Conservation (phyloP, 495 filamentous ascomycete species). For the Friedmanniomyces simplex region DNA sequence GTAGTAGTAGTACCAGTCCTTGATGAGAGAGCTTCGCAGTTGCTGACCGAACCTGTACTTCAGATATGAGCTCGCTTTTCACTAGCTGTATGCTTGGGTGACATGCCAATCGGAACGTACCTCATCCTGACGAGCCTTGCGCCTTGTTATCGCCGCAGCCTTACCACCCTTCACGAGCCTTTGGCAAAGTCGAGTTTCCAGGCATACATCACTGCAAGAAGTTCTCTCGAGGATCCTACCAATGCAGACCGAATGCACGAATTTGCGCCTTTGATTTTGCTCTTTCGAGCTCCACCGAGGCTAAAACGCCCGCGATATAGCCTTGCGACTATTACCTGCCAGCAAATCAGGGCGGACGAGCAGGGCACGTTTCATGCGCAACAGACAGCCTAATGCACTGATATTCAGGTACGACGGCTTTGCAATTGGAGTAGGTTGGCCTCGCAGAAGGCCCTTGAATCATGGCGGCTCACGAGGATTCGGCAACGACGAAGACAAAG, state of each 20-base stretch:
- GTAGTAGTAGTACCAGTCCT: conserved; percentile 94
- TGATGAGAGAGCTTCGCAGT: conserved; percentile 82
- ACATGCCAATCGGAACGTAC: no score
- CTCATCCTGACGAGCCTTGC: background rate
- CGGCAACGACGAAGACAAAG: background rate
- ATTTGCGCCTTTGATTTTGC: no score
- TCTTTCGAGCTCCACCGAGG: background rate
- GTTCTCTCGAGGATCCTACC: background rate
- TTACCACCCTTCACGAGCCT: background rate
- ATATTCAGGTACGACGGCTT: background rate
- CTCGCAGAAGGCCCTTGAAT: no score
- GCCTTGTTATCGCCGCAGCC: background rate
- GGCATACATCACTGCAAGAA: background rate
- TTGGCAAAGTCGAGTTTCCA: background rate
- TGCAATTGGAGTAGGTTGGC: no score
- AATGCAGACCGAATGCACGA: no score
- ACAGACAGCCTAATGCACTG: no score
- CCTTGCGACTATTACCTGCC: background rate
- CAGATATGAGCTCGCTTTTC: no score
- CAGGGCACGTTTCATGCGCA: background rate
- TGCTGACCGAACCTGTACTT: conserved; percentile 85
- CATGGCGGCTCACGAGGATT: no score
- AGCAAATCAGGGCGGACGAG: background rate
- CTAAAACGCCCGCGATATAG: background rate
- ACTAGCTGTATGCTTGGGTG: no score